Percentiles rank a stretch among this genome's conserved stretches.
Conservation (phyloP, 768 basidiomycete genomes). For the Boletus insuetus region DNA sequence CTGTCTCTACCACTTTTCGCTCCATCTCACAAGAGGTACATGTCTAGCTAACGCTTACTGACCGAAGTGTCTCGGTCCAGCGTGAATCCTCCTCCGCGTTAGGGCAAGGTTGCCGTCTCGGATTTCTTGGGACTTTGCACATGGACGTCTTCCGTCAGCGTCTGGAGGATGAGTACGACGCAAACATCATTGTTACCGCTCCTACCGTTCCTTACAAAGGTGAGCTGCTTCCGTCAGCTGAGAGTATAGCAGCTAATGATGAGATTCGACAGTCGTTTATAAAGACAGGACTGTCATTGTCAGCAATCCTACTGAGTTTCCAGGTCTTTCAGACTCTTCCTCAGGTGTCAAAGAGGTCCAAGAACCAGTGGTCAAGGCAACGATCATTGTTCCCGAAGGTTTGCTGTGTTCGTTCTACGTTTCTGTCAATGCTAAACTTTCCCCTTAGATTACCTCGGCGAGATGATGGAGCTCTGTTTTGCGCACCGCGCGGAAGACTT, state of each 20-base stretch:
- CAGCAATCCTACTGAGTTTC: slow-evolving; percentile 96
- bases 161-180: slow-evolving; percentile 94
- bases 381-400: slow-evolving; percentile 95
- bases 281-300: slow-evolving; percentile 59
- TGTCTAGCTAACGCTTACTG: slow-evolving; percentile 72
- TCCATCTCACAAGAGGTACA: slow-evolving; percentile 11
- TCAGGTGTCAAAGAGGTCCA: slow-evolving; percentile 71
- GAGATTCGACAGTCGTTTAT: slow-evolving; percentile 59
- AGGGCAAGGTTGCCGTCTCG: slow-evolving; percentile 92
- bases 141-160: slow-evolving; percentile 97
- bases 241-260: background rate
- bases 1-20: background rate
- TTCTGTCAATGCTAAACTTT: background rate
- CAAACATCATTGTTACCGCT: slow-evolving; percentile 91
- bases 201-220: slow-evolving; percentile 95
- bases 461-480: slow-evolving; percentile 94
- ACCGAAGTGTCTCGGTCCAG: slow-evolving; percentile 86
- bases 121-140: slow-evolving; percentile 93
- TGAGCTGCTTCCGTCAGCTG: slow-evolving; percentile 21
- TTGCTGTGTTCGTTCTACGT: slow-evolving; percentile 2
- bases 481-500: slow-evolving; percentile 79
- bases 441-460: slow-evolving; percentile 79
- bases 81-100: slow-evolving; percentile 92
- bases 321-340: slow-evolving; percentile 66
- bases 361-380: slow-evolving; percentile 91